phyloP scores from a whole-genome alignment of 176 grass and related monocot species.

The Urochloa ruziziensis region DNA sequence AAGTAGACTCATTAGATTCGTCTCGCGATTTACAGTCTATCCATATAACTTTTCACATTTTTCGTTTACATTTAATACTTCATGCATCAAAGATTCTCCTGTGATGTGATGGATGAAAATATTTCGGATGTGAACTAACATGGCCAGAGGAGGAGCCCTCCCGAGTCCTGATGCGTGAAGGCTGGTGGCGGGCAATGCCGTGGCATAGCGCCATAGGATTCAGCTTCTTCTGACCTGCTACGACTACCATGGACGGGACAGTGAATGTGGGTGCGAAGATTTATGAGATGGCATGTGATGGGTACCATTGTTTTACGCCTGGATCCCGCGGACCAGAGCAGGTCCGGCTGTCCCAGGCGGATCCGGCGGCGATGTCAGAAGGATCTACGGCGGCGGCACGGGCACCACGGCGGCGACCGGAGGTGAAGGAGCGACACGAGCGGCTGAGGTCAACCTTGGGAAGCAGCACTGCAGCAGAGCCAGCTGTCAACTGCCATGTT shows the following conservation, averaged over 20 bases:
- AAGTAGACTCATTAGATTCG: too few species aligned
- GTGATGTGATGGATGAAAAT: too few species aligned
- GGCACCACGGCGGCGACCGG: background rate
- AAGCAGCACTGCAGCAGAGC: background rate
- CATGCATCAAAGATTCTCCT: too few species aligned
- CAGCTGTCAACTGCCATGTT: constrained; percentile 24
- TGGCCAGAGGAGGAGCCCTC: background rate
- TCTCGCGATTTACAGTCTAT: too few species aligned
- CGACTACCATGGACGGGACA: background rate
- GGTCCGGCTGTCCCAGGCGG: background rate
- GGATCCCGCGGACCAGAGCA: background rate
- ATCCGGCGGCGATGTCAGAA: background rate
- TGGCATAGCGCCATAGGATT: background rate
- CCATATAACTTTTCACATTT: too few species aligned
- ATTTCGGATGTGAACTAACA: too few species aligned
- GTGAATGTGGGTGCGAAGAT: background rate
- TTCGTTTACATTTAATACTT: too few species aligned
- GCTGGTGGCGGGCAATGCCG: background rate
- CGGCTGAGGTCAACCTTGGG: background rate
- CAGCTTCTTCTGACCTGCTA: background rate
- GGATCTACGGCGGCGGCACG: background rate
- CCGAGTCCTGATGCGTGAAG: background rate
- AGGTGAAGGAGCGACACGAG: background rate
- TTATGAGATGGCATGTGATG: background rate
- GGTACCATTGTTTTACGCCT: background rate